These are phyloP conservation scores for Trebouxia sp. DNA, from an alignment of 139 green algal species.

Conservation along the genomic window DNA sequence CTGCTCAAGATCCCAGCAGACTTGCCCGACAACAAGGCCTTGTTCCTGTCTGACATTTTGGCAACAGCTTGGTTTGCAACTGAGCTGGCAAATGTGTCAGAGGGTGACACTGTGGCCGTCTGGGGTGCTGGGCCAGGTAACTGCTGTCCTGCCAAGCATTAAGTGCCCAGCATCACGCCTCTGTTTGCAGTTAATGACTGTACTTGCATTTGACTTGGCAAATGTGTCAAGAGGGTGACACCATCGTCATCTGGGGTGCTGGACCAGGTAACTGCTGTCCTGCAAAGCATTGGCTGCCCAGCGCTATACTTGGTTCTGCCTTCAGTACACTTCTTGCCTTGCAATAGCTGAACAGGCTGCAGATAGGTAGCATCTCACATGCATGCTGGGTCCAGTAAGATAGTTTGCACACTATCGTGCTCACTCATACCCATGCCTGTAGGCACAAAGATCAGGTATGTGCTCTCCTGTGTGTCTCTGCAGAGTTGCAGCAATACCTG, in stretches of 20 bases:
- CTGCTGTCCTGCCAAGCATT: no score
- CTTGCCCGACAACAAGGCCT: constrained; percentile 45
- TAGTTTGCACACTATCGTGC: no score
- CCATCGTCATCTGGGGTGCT: constrained; percentile 77
- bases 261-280: constrained; percentile 73
- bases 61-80: constrained; percentile 70
- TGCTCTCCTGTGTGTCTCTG: no score
- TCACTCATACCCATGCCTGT: no score
- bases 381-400: no score
- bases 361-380: no score
- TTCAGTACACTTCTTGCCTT: no score
- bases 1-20: constrained; percentile 59
- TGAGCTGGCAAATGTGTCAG: constrained; percentile 60
- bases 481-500: no score
- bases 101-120: constrained; percentile 72
- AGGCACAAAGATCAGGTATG: no score
- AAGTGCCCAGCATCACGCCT: neutral
- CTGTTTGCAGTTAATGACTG: neutral
- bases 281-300: no score
- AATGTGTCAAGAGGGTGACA: constrained; percentile 45
- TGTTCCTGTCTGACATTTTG: constrained; percentile 81
- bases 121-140: constrained; percentile 75
- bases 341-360: no score
- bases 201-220: neutral
- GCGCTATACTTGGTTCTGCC: neutral